Evolutionary conservation across 139 green algal genomes (phyloP).

Genomic region (Tetradesmus obliquus): DNA sequence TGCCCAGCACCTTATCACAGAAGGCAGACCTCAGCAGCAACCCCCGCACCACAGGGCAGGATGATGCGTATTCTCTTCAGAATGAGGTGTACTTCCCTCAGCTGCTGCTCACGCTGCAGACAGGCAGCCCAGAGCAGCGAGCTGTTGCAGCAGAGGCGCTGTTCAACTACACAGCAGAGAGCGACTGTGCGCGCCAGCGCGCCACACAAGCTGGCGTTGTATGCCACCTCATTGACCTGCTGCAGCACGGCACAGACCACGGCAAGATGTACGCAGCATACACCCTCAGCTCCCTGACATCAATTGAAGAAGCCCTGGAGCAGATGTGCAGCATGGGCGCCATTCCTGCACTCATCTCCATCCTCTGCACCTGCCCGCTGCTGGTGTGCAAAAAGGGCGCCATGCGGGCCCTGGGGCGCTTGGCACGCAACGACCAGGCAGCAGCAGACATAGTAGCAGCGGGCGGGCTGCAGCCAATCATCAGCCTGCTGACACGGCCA

Average conservation of each 20-base stretch:
- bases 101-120: slow-evolving; percentile 34
- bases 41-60: slow-evolving; percentile 13
- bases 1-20: slow-evolving; percentile 27
- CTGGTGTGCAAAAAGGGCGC: slow-evolving; percentile 52
- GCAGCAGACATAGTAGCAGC: slow-evolving; percentile 58
- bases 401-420: slow-evolving; percentile 56
- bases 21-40: slow-evolving; percentile 44
- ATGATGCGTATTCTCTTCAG: slow-evolving; percentile 28
- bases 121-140: slow-evolving; percentile 39
- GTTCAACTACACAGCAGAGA: slow-evolving; percentile 56
- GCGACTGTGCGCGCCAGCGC: slow-evolving; percentile 23
- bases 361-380: slow-evolving; percentile 47
- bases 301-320: slow-evolving; percentile 40
- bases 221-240: slow-evolving; percentile 52
- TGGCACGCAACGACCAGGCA: slow-evolving; percentile 57
- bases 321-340: slow-evolving; percentile 49
- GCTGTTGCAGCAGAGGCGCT: slow-evolving; percentile 53
- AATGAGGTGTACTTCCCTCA: slow-evolving; percentile 41
- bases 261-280: slow-evolving; percentile 69
- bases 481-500: slow-evolving; percentile 49
- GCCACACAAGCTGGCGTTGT: slow-evolving; percentile 48
- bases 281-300: slow-evolving; percentile 64
- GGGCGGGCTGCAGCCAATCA: slow-evolving; percentile 55
- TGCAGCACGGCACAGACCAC: slow-evolving; percentile 50
- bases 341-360: slow-evolving; percentile 57